A percentile compares a stretch with the other conserved stretches of the same genome.
Conservation (phyloP, 495 filamentous ascomycete genomes). For the Penicillium goetzii region DNA sequence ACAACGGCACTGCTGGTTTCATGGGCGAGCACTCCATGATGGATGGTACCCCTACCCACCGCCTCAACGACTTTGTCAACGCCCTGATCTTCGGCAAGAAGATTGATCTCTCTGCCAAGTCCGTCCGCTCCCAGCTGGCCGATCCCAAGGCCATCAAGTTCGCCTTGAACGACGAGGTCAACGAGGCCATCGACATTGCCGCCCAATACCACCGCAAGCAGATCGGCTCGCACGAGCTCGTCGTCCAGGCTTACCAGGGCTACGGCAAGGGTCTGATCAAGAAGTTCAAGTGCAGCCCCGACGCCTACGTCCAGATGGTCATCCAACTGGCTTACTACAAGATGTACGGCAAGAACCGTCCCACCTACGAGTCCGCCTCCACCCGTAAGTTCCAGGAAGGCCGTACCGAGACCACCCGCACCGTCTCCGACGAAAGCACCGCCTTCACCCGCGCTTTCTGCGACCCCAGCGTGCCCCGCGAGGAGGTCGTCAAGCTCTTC, state of each 20-base stretch:
- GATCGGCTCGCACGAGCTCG: conserved; percentile 86
- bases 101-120: conserved; percentile 77
- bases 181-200: conserved; percentile 76
- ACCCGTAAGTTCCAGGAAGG: conserved; percentile 94
- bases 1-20: conserved; percentile 97
- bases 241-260: conserved; percentile 92
- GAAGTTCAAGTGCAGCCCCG: conserved; percentile 98
- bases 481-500: conserved; percentile 73
- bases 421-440: conserved; percentile 87
- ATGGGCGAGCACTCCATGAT: conserved; percentile 99
- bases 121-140: conserved; percentile 79
- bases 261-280: conserved; percentile 99
- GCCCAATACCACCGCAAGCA: conserved; percentile 73
- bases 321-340: conserved; percentile 99
- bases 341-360: conserved; percentile 97
- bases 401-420: conserved; percentile 93
- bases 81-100: conserved; percentile 87
- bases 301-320: conserved; percentile 97
- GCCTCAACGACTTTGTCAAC: conserved; percentile 93
- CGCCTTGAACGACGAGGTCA: conserved; percentile 69
- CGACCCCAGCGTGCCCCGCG: conserved; percentile 60
- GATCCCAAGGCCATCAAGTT: conserved; percentile 80
- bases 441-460: conserved; percentile 89
- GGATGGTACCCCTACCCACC: conserved; percentile 97
- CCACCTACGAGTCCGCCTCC: conserved; percentile 96